These are phyloP conservation scores for Sugiyamaella pinicola DNA, from an alignment of 1,139 yeast genomes.

Conservation along the genomic window DNA sequence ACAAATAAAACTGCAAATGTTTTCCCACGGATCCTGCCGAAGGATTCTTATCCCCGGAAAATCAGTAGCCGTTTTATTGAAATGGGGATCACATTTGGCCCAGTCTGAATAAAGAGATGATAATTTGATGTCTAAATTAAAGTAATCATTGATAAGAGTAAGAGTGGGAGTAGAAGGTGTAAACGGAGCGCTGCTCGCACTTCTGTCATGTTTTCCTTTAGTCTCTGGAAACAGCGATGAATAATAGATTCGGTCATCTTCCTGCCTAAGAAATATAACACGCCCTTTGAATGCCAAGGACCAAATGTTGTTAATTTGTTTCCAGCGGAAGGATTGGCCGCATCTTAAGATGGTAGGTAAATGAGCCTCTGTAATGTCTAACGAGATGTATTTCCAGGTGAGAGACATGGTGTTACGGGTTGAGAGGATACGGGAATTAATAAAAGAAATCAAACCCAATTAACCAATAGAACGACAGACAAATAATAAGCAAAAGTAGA, in stretches of 20 bases:
- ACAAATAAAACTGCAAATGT: conserved; percentile 84
- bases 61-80: conserved; percentile 42
- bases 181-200: conserved; percentile 22
- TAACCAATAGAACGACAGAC: neutral
- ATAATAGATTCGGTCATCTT: conserved; percentile 39
- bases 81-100: conserved; percentile 57
- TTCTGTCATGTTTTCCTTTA: conserved; percentile 24
- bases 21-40: conserved; percentile 97
- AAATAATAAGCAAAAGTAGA: neutral
- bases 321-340: conserved; percentile 65
- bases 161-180: conserved; percentile 37
- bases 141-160: conserved; percentile 62
- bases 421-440: neutral
- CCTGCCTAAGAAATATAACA: conserved; percentile 42
- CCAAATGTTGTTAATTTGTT: conserved; percentile 38
- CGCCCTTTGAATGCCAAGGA: conserved; percentile 43
- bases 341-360: conserved; percentile 76
- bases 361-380: conserved; percentile 52
- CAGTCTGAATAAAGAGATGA: conserved; percentile 60
- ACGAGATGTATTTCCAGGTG: conserved; percentile 36
- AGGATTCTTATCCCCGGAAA: conserved; percentile 79
- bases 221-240: conserved; percentile 33
- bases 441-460: neutral
- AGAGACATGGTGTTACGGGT: conserved; percentile 17
- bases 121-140: conserved; percentile 62